Base-by-base conservation (phyloP, 2,329 filamentous ascomycete genomes). In the Colletotrichum sansevieriae region DNA sequence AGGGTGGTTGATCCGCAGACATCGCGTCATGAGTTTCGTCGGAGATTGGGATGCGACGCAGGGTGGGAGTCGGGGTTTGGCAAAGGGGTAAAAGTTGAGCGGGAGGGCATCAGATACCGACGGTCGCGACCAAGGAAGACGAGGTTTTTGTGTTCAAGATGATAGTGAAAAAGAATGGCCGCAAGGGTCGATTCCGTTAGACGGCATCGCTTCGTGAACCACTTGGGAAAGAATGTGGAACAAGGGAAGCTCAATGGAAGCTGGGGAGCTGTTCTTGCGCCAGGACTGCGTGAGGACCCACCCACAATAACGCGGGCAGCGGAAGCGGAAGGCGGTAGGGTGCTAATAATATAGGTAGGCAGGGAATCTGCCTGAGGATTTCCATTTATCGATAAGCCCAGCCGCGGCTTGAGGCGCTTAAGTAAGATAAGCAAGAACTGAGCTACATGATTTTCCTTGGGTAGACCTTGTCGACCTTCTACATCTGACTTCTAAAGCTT, bases 1-100 rank as follows among this genome's bases (percentile, higher is more conserved):
- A 58, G 56, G 60, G 60, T 64, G 46, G 51, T 41, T 68, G 59
- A 33, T 47, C 58, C 43, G 39, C 65, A 61, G 65, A 62, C 70
- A 72, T 72, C 60, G 62, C 61, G 70, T 71, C 70, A 71, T 72
- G 58, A 29, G 55, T 55, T 20, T 63, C 55, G 47, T 9, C 37
- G 39, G 22, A 44, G 15, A 15, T 20, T 41, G 18, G 33, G 4
- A 39, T 55, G 35, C 39, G 33, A 43, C 47, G 58, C 59, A 37
- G 25, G 35, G 43, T 25, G n/a, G 58, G 12, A 49, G 58, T 25
- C 54, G 57, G 41, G 25, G 25, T 51, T 57, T 54, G 46, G 56
- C 39, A 57, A 35, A 43, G 60, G 25, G 37, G 20, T 15, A 51
- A 54, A 46, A 62, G 29, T 46, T 3, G 35, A 46, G 41, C 39